Evolutionary conservation across 768 basidiomycete species (phyloP).

Genomic region (Xerocomus brunneocitrinus): DNA sequence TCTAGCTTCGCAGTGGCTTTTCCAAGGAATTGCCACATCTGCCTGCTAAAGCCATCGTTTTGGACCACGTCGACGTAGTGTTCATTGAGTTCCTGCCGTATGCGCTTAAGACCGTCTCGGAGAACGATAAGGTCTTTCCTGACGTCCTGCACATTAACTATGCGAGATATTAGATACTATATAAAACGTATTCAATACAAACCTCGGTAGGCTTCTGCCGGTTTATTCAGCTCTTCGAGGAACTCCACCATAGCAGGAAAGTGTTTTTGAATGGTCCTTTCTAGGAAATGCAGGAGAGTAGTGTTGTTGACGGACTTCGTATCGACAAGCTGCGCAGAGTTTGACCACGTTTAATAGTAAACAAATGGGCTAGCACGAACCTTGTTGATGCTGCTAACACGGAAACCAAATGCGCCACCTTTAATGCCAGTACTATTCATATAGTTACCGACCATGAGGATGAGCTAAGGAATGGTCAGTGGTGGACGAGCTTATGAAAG

Average conservation of each 20-base stretch:
- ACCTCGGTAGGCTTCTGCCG: constrained; percentile 93
- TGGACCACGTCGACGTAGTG: constrained; percentile 71
- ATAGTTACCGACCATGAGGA: constrained; percentile 94
- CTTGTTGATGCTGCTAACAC: constrained; percentile 96
- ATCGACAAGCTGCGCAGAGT: constrained; percentile 74
- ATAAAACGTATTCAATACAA: constrained; percentile 10
- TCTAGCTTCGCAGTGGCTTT: constrained; percentile 72
- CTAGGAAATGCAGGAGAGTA: constrained; percentile 91
- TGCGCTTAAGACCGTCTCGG: constrained; percentile 69
- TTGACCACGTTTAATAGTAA: background rate
- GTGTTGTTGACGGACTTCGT: constrained; percentile 95
- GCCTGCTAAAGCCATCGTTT: constrained; percentile 75
- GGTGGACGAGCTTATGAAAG: background rate
- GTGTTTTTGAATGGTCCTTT: constrained; percentile 80
- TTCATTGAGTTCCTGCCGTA: constrained; percentile 74
- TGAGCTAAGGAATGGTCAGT: constrained; percentile 48
- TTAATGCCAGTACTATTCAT: constrained; percentile 97
- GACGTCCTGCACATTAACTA: constrained; percentile 85
- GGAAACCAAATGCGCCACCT: constrained; percentile 96
- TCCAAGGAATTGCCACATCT: constrained; percentile 89
- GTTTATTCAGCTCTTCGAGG: constrained; percentile 81
- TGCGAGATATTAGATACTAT: constrained; percentile 11
- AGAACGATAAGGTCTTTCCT: constrained; percentile 71
- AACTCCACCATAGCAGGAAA: constrained; percentile 87
- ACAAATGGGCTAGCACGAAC: constrained; percentile 34